Conservation (phyloP, 805 yeast species). For the Yarrowia divulgata region DNA sequence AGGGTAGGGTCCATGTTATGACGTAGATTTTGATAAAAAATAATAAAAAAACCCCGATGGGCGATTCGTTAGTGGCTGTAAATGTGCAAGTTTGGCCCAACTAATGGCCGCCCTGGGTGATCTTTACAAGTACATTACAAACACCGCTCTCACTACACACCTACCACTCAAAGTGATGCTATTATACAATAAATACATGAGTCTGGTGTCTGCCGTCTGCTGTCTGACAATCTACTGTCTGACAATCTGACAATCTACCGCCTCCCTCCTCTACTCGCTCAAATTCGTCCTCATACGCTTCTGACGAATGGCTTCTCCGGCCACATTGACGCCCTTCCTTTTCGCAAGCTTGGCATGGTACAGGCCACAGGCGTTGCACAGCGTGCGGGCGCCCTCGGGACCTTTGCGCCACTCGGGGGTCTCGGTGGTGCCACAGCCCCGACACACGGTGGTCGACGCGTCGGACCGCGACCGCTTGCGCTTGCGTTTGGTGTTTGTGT, state of each 20-base stretch:
- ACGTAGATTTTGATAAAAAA: no score
- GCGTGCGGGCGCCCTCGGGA: constrained; percentile 74
- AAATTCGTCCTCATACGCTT: constrained; percentile 32
- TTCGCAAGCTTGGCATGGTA: constrained; percentile 72
- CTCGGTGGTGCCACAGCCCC: constrained; percentile 60
- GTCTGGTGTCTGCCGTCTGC: no score
- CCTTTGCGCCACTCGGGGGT: constrained; percentile 90
- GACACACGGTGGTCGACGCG: constrained; percentile 48
- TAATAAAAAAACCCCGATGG: no score
- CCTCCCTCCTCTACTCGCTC: constrained; percentile 6
- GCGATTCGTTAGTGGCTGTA: no score
- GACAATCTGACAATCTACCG: no score
- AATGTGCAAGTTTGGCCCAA: no score
- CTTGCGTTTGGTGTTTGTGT: constrained; percentile 18
- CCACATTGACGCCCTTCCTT: constrained; percentile 61
- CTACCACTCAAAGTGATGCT: neutral
- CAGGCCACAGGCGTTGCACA: constrained; percentile 86
- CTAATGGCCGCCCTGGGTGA: no score
- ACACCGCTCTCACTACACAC: neutral
- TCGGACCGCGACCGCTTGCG: constrained; percentile 30
- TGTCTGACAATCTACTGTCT: constrained; percentile 1
- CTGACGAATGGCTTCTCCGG: constrained; percentile 54
- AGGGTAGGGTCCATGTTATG: no score
- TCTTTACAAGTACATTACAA: no score
- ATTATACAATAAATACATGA: constrained; percentile 32